Conservation (phyloP, 306 rosid species). For the Inga leiocalycina region DNA sequence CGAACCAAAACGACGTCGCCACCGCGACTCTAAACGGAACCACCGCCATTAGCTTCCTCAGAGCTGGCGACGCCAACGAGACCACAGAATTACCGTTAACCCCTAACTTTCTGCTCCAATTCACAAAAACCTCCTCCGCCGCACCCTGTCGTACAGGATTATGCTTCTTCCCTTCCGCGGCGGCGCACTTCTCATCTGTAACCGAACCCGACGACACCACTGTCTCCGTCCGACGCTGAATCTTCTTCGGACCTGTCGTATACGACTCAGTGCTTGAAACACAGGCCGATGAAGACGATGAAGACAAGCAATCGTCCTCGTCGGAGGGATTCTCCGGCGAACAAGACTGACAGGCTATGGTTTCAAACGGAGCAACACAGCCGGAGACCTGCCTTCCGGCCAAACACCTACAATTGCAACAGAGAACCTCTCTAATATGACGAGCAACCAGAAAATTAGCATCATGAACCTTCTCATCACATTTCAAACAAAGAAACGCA, state of each 20-base stretch:
- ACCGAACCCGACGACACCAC: conserved; percentile 25
- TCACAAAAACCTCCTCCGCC: conserved; percentile 29
- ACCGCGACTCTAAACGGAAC: conserved; percentile 51
- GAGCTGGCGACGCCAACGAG: conserved; percentile 28
- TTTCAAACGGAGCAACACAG: neutral
- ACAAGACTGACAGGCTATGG: conserved; percentile 29
- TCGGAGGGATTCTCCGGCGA: conserved; percentile 22
- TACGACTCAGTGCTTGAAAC: conserved; percentile 35
- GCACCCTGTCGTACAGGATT: neutral
- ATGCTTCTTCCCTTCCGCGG: neutral
- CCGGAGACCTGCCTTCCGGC: conserved; percentile 37
- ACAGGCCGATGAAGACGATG: conserved; percentile 18
- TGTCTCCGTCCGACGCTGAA: neutral
- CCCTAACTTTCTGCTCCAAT: conserved; percentile 45
- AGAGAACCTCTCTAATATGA: conserved; percentile 36
- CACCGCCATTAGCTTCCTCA: conserved; percentile 32
- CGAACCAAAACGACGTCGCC: conserved; percentile 80
- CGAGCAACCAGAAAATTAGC: conserved; percentile 56
- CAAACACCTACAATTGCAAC: conserved; percentile 29
- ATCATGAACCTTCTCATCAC: conserved; percentile 39
- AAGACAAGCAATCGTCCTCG: neutral
- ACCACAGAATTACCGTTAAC: neutral
- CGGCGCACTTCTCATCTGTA: neutral
- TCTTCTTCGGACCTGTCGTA: conserved; percentile 8
- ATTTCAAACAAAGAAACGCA: conserved; percentile 45